Evolutionary conservation across 441 rosid genomes (phyloP), one percentile per base, ranked within the genome.

Genomic region (Croton setiger): DNA sequence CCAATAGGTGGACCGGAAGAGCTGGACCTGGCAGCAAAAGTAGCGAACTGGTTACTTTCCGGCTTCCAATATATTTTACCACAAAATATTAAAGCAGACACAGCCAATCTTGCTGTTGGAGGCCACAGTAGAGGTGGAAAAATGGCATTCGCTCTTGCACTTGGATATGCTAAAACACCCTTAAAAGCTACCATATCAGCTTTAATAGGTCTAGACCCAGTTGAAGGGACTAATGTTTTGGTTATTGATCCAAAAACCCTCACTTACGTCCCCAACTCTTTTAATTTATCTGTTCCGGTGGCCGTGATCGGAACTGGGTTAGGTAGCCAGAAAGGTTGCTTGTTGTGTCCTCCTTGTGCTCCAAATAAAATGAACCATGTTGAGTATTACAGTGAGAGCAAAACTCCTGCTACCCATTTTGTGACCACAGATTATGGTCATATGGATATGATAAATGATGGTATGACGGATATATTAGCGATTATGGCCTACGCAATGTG

Each of bases 101-200:
- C 69, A 4, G n/a, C 61, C 4, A 48, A 77, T 44, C 44, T 84
- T 17, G 76, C 77, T 35, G 74, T 86, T 15, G 73, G 51, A 10
- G 89, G 90, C 47, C 88, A 86, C 59, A 85, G 88, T 57, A 78
- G 87, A 43, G 86, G 89, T 7, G 89, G 93, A 9, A 74, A 80
- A 64, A 67, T 73, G 8, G 87, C 86, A 23, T 85, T 83, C 68
- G 80, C 87, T 1, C 56, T 87, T 2, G 84, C 83, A 7, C 76
- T 86, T 36, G 85, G 83, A 12, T 69, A 63, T 3, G 64, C 79
- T 21, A 4, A 65, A 11, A 71, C 75, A 5, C 45, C 72, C 23
- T n/a, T 57, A 7, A 36, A 52, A 1, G 68, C 78, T 0, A 53
- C 55, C 6, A 56, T 86, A 37, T 78, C 86, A 4, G 83, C 82